Base-by-base conservation (phyloP, 108 stramenopile genomes). In the Pseudonitzschia multiseries region DNA sequence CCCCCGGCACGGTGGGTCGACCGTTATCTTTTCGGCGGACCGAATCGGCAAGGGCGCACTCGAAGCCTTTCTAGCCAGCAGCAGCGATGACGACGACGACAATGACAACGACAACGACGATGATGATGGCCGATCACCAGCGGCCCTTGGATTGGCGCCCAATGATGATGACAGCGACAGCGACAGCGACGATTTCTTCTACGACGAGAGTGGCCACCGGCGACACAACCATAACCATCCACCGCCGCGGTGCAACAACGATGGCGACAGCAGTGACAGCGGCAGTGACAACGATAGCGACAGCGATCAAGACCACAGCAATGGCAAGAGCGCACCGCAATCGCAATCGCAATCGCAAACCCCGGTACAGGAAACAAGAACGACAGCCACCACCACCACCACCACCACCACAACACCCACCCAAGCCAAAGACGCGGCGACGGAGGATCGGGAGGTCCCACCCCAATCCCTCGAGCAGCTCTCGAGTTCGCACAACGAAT, bases 51-150 rank as follows among this genome's bases (percentile, higher is more conserved):
- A 66, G 54, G 68, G 68, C 28, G 80, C 83, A n/a, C 74, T 87
- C 76, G 84, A 83, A 50, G 87, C 71, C 48, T 85, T 85, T 69
- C 76, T 87, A 54, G 87, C 80, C 17, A 69, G 69, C 52, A 69
- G 72, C 48, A 72, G 69, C 44, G 77, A 77, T 43, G 77, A 78
- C 20, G 80, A 81, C 27, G 65, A 71, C 33, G 21, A 21, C 36
- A 36, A 2, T 6, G 4, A 6, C 36, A 36, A 36, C 36, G 2
- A 36, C 36, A 2, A 36, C 4, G n/a, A n/a, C n/a, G n/a, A n/a
- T n/a, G n/a, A n/a, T n/a, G n/a, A n/a, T n/a, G n/a, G n/a, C n/a
- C n/a, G n/a, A n/a, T n/a, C n/a, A n/a, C n/a, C n/a, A 41, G 31
- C 10, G 18, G 6, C 32, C 0, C 36, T 24, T 32, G 32, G 20